phyloP scores from a whole-genome alignment of 1,284 basidiomycete species.

The Ceratobasidium papillatum region DNA sequence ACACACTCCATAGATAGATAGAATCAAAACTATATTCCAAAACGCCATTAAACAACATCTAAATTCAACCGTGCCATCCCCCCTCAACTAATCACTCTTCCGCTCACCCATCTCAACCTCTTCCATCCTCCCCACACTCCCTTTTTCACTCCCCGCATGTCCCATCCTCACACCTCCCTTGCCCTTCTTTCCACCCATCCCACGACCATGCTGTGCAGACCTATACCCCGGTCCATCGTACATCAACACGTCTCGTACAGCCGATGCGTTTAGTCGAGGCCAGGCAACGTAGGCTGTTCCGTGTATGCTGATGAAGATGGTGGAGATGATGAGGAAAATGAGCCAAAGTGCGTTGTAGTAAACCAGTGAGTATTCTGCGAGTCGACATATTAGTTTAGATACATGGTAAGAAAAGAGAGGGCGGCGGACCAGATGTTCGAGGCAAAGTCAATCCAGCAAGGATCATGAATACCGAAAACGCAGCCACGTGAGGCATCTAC shows the following conservation, averaged over 20 bases:
- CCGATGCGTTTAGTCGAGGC: slow-evolving; percentile 89
- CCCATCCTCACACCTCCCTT: slow-evolving; percentile 53
- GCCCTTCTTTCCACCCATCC: slow-evolving; percentile 66
- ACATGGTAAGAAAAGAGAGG: slow-evolving; percentile 38
- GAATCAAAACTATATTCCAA: not conserved
- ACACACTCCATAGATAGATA: not conserved
- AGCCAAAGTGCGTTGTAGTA: slow-evolving; percentile 86
- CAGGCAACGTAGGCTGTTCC: slow-evolving; percentile 91
- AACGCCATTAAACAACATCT: slow-evolving; percentile 7
- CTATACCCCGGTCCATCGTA: slow-evolving; percentile 90
- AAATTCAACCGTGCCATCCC: not conserved
- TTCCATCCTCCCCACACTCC: slow-evolving; percentile 51
- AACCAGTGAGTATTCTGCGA: slow-evolving; percentile 75
- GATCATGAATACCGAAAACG: slow-evolving; percentile 87
- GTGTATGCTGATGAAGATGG: slow-evolving; percentile 78
- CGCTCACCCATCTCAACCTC: slow-evolving; percentile 70
- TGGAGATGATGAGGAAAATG: slow-evolving; percentile 65
- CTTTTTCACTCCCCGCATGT: slow-evolving; percentile 56
- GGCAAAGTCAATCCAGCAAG: slow-evolving; percentile 84
- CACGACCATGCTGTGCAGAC: slow-evolving; percentile 79
- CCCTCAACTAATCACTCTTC: slow-evolving; percentile 56
- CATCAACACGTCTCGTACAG: slow-evolving; percentile 73
- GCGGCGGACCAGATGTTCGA: slow-evolving; percentile 75
- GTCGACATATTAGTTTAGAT: slow-evolving; percentile 37
- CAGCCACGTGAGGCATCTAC: slow-evolving; percentile 85